Evolutionary conservation across 176 grass and related monocot genomes (phyloP), one percentile per base, ranked within the genome.

Genomic region (Phoenix dactylifera): DNA sequence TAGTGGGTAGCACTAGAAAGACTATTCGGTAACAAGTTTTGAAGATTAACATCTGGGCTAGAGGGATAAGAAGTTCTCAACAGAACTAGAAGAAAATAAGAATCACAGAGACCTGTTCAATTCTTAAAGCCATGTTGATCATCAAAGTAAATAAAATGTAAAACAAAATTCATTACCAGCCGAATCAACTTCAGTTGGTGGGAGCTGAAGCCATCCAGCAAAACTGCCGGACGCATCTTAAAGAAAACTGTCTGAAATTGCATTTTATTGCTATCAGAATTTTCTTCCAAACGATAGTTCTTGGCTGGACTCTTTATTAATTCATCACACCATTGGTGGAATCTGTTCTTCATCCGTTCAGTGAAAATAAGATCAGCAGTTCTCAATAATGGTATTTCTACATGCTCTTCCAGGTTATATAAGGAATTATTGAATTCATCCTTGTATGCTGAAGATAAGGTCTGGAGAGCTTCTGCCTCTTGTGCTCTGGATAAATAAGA

Each of bases 401-500:
- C 54, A 53, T 63, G 67, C 64, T 71, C 70, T 64, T 82, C 74
- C 53, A 58, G 82, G 54, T 53, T 70, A 35, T 53, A 70, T 55
- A 68, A 74, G 50, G 71, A 74, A 64, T 59, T 6, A 81, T 52
- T 35, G 59, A 69, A 73, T 50, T 16, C 54, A 39, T 76, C 60
- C 29, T 76, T 52, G 62, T 76, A 64, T 24, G 68, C 35, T 53
- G 51, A 54, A 76, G 77, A 69, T 60, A 81, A 67, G 70, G 73
- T 77, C 54, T 82, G 50, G 52, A 83, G 48, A 22, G 59, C 82
- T 50, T 73, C 77, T 82, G 69, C 69, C 73, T 90, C 86, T 90
- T 87, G 86, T 77, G 83, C 80, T 90, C 86, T 96, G 83, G 91
- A 96, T 85, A 96, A 82, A 96, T 96, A 96, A 87, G 86, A 82